A percentile compares a stretch with the other conserved stretches of the same genome.
These are phyloP conservation scores for Phytophthora sansomeana DNA, from an alignment of 352 stramenopile species.

Conservation along the genomic window DNA sequence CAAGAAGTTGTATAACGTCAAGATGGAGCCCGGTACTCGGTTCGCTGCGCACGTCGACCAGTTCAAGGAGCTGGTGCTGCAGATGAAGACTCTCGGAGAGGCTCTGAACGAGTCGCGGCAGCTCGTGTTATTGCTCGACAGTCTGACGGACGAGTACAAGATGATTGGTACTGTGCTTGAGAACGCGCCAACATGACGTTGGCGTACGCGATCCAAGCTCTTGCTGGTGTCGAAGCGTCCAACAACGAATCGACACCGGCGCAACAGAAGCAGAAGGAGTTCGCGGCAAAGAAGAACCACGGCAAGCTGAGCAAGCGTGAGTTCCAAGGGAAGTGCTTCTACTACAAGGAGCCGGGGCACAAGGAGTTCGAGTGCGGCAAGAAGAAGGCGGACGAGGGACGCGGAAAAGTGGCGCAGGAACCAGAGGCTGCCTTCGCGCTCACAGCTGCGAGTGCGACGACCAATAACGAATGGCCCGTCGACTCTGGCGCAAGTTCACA, in stretches of 20 bases:
- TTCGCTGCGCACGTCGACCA: constrained; percentile 12
- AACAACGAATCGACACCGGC: constrained; percentile 6
- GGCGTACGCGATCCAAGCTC: neutral
- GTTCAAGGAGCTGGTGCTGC: too few species aligned
- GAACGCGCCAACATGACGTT: neutral
- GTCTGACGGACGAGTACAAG: neutral
- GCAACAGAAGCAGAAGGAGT: constrained; percentile 4
- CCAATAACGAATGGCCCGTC: too few species aligned
- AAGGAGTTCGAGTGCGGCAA: constrained; percentile 4
- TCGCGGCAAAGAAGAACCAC: neutral
- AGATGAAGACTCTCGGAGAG: too few species aligned
- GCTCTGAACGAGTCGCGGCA: too few species aligned
- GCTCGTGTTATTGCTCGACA: neutral
- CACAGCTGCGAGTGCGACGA: too few species aligned
- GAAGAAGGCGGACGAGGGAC: too few species aligned
- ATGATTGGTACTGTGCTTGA: neutral
- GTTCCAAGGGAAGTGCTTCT: constrained; percentile 1
- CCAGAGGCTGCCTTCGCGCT: too few species aligned
- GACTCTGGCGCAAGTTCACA: too few species aligned
- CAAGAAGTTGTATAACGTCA: constrained; percentile 32
- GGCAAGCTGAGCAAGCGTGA: constrained; percentile 1
- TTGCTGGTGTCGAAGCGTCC: neutral
- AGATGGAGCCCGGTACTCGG: constrained; percentile 24
- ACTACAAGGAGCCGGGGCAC: neutral
- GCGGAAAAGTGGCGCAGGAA: too few species aligned